Evolutionary conservation across 345 rosid species (phyloP).

Genomic region (Arabidopsis thaliana): DNA sequence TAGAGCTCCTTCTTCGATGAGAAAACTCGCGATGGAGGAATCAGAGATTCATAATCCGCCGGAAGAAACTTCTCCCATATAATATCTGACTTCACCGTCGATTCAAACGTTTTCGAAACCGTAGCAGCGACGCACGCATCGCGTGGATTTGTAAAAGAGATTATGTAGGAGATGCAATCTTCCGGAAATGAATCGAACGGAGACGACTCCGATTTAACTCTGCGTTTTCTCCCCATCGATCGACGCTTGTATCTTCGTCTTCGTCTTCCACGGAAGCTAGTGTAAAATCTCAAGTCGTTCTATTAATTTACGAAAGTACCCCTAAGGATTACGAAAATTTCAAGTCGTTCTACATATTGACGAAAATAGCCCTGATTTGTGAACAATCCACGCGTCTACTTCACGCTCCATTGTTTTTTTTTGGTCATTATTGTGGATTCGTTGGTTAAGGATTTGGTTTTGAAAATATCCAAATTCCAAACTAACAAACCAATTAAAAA

Average conservation of each 20-base stretch:
- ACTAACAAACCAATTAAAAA: conserved; percentile 18
- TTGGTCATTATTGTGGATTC: not conserved
- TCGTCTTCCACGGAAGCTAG: not conserved
- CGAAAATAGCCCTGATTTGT: not conserved
- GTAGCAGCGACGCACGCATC: conserved; percentile 51
- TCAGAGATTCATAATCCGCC: conserved; percentile 41
- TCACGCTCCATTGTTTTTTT: not conserved
- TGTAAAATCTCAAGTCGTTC: not conserved
- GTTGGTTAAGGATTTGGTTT: conserved; percentile 35
- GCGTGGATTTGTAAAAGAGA: conserved; percentile 52
- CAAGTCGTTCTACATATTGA: not conserved
- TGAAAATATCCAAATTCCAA: not conserved
- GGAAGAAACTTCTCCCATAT: conserved; percentile 63
- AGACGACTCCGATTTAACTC: not conserved
- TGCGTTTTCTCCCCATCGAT: not conserved
- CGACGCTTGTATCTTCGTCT: not conserved
- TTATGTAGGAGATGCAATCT: conserved; percentile 48
- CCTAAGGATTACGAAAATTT: not conserved
- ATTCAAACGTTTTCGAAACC: conserved; percentile 50
- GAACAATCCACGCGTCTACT: not conserved
- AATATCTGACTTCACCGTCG: conserved; percentile 51
- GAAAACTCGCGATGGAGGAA: not conserved
- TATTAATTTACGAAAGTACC: no score
- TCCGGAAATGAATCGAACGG: conserved; percentile 38
- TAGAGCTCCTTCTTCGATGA: conserved; percentile 54